Base-by-base conservation (phyloP, 164 flowering plant genomes). In the Sedum album region DNA sequence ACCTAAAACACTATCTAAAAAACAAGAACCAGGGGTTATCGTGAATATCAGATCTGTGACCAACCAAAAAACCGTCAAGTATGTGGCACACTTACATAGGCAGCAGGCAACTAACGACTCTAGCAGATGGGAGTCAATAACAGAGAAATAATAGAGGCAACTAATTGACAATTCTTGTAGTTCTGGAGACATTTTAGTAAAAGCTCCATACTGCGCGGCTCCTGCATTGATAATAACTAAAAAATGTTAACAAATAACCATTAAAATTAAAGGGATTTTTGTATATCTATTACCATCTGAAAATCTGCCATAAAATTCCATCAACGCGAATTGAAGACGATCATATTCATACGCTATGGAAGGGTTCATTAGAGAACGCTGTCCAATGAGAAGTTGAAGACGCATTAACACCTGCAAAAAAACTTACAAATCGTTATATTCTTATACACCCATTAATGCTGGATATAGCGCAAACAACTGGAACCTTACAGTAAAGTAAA, bases 91-190 rank as follows among this genome's bases (percentile, higher is more conserved):
- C 98, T 86, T 76, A 93, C 97, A 74, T 36, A 89, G 73, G 82
- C 96, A 90, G 74, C 94, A 88, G 51, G 70, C 73, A 41, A 82
- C 84, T 49, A 95, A 67, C 44, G 97, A 84, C 76, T 78, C 77
- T 26, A 95, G 81, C 62, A 92, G 70, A 33, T 14, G 41, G 15
- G 83, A 44, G 62, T 83, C 82, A 81, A 92, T 51, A 72, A 70
- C 70, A 63, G 94, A 76, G 80, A 87, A 85, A 62, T 90, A 92
- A 70, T 80, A 90, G 31, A 92, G 80, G 80, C 89, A 87, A 76
- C 83, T 86, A 35, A 90, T 18, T 17, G 94, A 79, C 61, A 88
- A 82, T 70, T 91, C 97, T 73, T 95, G 91, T 69, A 81, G 79
- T 60, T 88, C 96, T 71, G 69, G 80, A 3, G 92, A 71, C 68